Evolutionary conservation across 228 moss, liverwort and hornwort species (phyloP), one percentile per base, ranked within the genome.

Genomic region (Sphagnum magellanicum): DNA sequence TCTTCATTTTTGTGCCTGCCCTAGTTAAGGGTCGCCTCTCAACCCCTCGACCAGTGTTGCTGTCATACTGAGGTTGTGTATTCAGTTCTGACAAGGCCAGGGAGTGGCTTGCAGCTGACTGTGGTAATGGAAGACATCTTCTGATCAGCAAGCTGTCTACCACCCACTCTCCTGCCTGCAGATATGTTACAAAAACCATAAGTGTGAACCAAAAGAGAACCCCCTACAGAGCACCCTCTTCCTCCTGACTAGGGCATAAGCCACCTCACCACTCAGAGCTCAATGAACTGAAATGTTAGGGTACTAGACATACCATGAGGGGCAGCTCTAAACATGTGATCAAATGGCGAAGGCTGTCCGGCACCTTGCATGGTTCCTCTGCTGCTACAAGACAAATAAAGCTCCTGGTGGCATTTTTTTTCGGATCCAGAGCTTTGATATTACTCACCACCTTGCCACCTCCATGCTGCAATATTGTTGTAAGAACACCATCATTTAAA

Each of bases 371-470:
- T 57, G 73, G 70, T 4, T 72, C 68, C 64, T 80, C 80, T 50
- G 73, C 59, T 17, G 76, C 73, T 51, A 76, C 68, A 10, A 73
- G 5, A 14, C 57, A 76, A 66, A 67, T 59, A 52, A 5, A 52
- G 58, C 50, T 74, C 73, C 51, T 70, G 9, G 8, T 6, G 11
- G 65, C 68, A 11, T 46, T 58, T 57, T 65, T 48, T 70, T 76
- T 2, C 5, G 48, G 32, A 49, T 49, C 9, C 52, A 72, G 16
- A 8, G 55, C 15, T 51, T 74, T 32, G 13, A 49, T 52, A 67
- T 73, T 76, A 51, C 73, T 67, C 60, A 76, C 67, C 15, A 80
- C 80, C 67, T 64, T 73, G 10, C 80, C 80, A 64, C 80, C 80
- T 48, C 73, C 80, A 75, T 80, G 80, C 80, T 80, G 73, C 61